Percentiles rank a stretch among this genome's conserved stretches.
Evolutionary conservation across 1,284 basidiomycete species (phyloP).

Genomic region (Lentinus polychrous): DNA sequence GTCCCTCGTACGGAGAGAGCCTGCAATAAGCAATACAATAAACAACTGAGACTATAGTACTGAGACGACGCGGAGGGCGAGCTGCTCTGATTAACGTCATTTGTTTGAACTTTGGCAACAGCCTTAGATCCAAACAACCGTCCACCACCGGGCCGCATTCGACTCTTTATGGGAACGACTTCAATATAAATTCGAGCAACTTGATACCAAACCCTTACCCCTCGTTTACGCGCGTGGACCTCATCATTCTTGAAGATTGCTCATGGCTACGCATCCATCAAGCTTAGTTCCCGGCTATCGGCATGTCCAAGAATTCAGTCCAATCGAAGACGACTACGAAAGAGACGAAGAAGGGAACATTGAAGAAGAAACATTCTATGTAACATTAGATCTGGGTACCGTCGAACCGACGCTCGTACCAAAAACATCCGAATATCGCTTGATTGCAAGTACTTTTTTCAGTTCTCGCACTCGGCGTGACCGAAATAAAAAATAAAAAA

Average conservation of each 20-base stretch:
- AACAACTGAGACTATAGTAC: too few species aligned
- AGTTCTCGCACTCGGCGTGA: slow-evolving; percentile 3
- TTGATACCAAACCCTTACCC: too few species aligned
- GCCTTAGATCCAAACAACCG: slow-evolving; percentile 14
- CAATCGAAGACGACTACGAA: slow-evolving; percentile 52
- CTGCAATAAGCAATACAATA: too few species aligned
- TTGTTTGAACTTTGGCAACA: slow-evolving; percentile 18
- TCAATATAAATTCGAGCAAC: too few species aligned
- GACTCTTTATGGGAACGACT: too few species aligned
- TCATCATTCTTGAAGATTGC: too few species aligned
- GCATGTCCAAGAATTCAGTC: slow-evolving; percentile 53
- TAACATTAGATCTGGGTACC: slow-evolving; percentile 64
- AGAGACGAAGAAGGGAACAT: slow-evolving; percentile 31
- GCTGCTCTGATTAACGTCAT: too few species aligned
- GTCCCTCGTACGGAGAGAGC: not conserved
- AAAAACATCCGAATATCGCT: slow-evolving; percentile 54
- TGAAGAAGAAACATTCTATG: slow-evolving; percentile 53
- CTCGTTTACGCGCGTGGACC: too few species aligned
- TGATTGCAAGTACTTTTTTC: slow-evolving; percentile 50
- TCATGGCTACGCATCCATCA: too few species aligned
- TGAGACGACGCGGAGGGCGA: too few species aligned
- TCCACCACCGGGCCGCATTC: not conserved
- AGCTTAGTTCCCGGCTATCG: slow-evolving; percentile 43
- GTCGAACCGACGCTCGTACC: slow-evolving; percentile 71
- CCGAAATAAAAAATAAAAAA: not conserved